Conservation (phyloP, 176 grass and related monocot species). For the Dendrocalamus sinicus region DNA sequence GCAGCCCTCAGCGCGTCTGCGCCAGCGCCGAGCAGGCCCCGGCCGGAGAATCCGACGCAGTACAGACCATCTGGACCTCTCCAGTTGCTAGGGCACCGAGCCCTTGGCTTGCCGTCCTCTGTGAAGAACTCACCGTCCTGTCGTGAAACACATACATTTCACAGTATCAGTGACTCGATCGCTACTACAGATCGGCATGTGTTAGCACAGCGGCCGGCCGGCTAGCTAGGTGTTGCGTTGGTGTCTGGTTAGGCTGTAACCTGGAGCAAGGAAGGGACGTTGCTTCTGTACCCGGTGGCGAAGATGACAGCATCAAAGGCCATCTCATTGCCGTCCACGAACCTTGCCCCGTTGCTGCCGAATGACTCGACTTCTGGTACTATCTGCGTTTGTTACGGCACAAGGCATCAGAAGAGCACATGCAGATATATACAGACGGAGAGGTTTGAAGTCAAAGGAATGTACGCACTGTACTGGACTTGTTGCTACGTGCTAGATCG, state of each 20-base stretch:
- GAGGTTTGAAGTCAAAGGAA: constrained; percentile 45
- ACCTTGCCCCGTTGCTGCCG: constrained; percentile 60
- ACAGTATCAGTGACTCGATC: constrained; percentile 12
- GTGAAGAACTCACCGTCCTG: constrained; percentile 67
- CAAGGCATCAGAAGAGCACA: constrained; percentile 49
- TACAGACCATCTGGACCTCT: constrained; percentile 77
- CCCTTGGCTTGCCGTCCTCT: constrained; percentile 71
- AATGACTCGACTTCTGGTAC: constrained; percentile 80
- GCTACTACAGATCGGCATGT: neutral
- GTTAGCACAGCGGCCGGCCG: neutral
- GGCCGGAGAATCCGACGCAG: constrained; percentile 82
- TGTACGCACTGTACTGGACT: constrained; percentile 10
- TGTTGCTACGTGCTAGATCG: constrained; percentile 11
- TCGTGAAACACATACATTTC: neutral
- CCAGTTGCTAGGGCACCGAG: constrained; percentile 57
- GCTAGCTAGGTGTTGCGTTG: neutral
- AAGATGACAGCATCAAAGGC: constrained; percentile 82
- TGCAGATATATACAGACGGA: neutral
- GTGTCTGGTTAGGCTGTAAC: constrained; percentile 26
- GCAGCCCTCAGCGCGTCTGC: constrained; percentile 66
- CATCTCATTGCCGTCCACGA: constrained; percentile 80
- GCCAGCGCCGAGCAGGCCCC: constrained; percentile 76
- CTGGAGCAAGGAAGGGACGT: constrained; percentile 93
- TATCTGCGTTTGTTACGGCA: constrained; percentile 60
- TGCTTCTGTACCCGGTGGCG: constrained; percentile 96